Base-by-base conservation (phyloP, 2,329 filamentous ascomycete genomes). In the Sclerotinia borealis region DNA sequence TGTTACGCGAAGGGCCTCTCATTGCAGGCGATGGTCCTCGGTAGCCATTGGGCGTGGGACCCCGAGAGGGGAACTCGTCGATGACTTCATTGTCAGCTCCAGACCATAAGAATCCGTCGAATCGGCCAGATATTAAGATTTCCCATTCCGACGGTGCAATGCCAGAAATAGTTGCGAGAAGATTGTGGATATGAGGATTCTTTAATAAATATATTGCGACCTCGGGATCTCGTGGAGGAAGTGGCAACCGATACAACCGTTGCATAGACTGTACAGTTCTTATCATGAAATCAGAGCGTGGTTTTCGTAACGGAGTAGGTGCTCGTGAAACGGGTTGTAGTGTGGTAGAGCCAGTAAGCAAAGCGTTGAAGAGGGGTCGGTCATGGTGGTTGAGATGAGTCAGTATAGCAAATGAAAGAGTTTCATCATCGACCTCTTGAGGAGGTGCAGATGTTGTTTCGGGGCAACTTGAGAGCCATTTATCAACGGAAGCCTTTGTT, bases 61-160 rank as follows among this genome's bases (percentile, higher is more conserved):
- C 84, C 72, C 81, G 78, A 60, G 80, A 85, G 68, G 75, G 76
- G 65, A 68, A 76, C 68, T 72, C 75, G 78, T 75, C 67, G 77
- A 72, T 72, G 70, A 69, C 68, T 51, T 84, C 82, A n/a, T 70
- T 74, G 60, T 97, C 93, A 8, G 91, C 92, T 27, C 93, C 93
- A 50, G 92, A 96, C 86, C 93, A 96, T 25, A 97, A 81, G 77
- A 98, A 98, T 4, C 93, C 93, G 73, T 97, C 93, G 71, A 98
- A 98, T 34, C 93, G 89, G 34, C 93, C 93, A 0, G 93, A 97
- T 5, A 89, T 91, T 15, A 98, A 81, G 62, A 98, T 96, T 67
- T 97, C 93, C 93, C 93, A 98, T 76, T 98, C 93, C n/a, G 91
- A 90, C 52, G 87, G 85, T 73, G 89, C 95, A 70, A 98, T 95